Evolutionary conservation across 2,329 filamentous ascomycete species (phyloP), one percentile per base, ranked within the genome.

Genomic region (Teratosphaeria zuluensis): DNA sequence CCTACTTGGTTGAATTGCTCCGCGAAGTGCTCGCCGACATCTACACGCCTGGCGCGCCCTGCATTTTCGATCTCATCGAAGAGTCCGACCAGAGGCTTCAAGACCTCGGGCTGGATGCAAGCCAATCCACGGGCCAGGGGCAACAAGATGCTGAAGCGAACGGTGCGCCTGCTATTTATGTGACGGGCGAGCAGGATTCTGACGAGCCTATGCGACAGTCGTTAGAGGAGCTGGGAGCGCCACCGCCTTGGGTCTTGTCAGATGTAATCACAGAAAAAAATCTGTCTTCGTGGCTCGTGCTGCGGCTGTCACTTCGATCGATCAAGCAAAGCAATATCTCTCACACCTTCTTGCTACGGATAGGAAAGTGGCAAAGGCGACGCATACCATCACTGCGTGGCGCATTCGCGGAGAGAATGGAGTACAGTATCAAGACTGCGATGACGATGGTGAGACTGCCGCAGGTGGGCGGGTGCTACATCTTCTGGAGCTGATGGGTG

Each of bases 341-440:
- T 79, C 84, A 51, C 86, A 95, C 71, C 80, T 99, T 1, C 80
- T 96, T 7, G 81, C 86, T 4, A 88, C 85, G 8, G 91, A 97
- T 74, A 91, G 88, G 75, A 90, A 89, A 65, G 86, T 90, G 38
- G 86, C 90, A n/a, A 78, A 81, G 53, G 94, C 94, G 4, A 91
- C 92, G 61, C 94, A 99, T 73, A 97, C 97, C 73, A 96, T 99
- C 70, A 92, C 88, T 21, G 92, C 92, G 1, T 97, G 91, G 89
- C 84, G 94, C 11, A 92, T 97, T 57, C 83, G 82, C 32, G 83
- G 82, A 0, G 67, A 74, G 0, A 76, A 77, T 4, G 80, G 63
- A 5, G 67, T 66, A 51, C 66, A 69, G n/a, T 90, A 86, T 65
- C 92, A 97, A 73, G 94, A 99, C 74, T 96, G 87, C 70, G 89